Base-by-base conservation (phyloP, 148 eudicot genomes). In the Euryodendron excelsum region DNA sequence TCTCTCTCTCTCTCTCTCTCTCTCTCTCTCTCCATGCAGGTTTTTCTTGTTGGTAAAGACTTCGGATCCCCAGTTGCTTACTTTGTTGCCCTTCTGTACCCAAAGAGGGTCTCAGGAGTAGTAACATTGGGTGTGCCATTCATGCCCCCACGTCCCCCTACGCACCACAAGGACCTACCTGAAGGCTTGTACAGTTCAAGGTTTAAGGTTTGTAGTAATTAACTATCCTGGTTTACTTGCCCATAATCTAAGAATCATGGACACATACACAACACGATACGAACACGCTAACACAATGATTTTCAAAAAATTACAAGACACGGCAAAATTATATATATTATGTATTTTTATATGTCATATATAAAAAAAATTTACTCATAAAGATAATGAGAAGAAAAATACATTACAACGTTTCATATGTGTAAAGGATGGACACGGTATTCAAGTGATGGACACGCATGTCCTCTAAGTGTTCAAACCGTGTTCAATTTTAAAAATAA, bases 141-240 rank as follows among this genome's bases (percentile, higher is more conserved):
- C 58, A 13, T 77, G 79, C 79, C 79, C 30, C 85, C 89, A 11
- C 56, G 81, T 11, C 77, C 74, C 69, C 50, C 37, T 68, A 34
- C 53, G 0, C 30, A 63, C 33, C 47, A 53, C 27, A 21, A 27
- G 13, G 1, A 30, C 36, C 85, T 84, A 52, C 89, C 89, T 2
- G 86, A 86, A 77, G 89, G 89, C 20, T 86, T 84, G 79, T 86
- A 84, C 60, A 37, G 81, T 23, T 73, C 69, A 27, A 75, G 89
- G 76, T 86, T 85, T 86, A 55, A 62, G 86, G 89, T 86, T 34
- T 37, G 18, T 7, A 20, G 23, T 15, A 50, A 30, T 23, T 34
- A 50, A 30, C 15, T 34, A 2, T 58, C 3, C 30, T 33, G 7
- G 34, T 48, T 23, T 44, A n/a, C 44, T 36, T 33, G 28, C 15